phyloP scores from a whole-genome alignment of 2,329 filamentous ascomycete species.

The Penicillium digitatum region DNA sequence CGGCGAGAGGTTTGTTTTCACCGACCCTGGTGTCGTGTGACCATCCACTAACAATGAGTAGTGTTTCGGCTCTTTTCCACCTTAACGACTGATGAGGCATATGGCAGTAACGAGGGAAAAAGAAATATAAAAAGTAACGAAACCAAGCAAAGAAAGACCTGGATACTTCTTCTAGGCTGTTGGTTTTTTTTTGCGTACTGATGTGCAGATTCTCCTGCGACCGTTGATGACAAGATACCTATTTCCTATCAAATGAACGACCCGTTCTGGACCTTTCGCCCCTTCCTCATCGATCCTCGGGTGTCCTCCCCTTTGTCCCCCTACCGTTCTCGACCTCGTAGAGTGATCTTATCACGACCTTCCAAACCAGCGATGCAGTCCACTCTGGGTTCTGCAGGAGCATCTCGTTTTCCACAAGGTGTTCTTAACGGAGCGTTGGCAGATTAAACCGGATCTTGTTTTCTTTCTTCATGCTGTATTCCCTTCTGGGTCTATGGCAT shows the following conservation, averaged over 20 bases:
- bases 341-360: slow-evolving; percentile 9
- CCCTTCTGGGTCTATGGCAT: slow-evolving; percentile 7
- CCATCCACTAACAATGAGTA: slow-evolving; percentile 28
- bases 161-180: slow-evolving; percentile 14
- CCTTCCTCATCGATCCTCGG: neutral
- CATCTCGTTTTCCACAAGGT: slow-evolving; percentile 61
- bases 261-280: neutral
- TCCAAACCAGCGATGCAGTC: slow-evolving; percentile 64
- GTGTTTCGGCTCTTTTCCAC: slow-evolving; percentile 59
- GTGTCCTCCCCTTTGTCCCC: slow-evolving; percentile 1
- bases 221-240: slow-evolving; percentile 26
- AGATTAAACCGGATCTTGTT: slow-evolving; percentile 48
- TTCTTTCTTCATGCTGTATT: slow-evolving; percentile 24
- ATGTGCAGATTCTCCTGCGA: slow-evolving; percentile 20
- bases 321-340: slow-evolving; percentile 7
- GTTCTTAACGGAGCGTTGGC: slow-evolving; percentile 81
- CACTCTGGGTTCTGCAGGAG: slow-evolving; percentile 68
- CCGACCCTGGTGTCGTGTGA: slow-evolving; percentile 30
- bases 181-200: slow-evolving; percentile 21
- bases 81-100: slow-evolving; percentile 47
- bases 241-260: slow-evolving; percentile 15
- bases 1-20: slow-evolving; percentile 72
- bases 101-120: slow-evolving; percentile 18
- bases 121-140: slow-evolving; percentile 5
- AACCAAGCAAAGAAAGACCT: slow-evolving; percentile 1